Evolutionary conservation across 1,284 basidiomycete genomes (phyloP), one percentile per base, ranked within the genome.

Genomic region (Melanopsichium pennsylvanicum): DNA sequence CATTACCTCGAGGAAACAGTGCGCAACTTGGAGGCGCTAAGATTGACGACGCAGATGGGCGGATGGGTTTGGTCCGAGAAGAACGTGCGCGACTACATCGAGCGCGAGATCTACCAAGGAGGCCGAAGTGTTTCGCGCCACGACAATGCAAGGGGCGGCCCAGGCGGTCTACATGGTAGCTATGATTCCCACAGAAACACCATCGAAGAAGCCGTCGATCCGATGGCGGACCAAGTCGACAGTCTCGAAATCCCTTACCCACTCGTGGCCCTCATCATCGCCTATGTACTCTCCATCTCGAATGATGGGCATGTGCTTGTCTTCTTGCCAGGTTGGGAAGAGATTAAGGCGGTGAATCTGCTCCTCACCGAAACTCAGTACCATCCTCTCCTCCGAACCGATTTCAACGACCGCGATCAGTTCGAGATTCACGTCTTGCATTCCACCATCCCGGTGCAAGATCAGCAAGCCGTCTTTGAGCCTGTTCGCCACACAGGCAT

Each of bases 291-390:
- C 26, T 84, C 86, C 45, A 86, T 85, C 41, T 90, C 92, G 0
- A 84, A 88, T 26, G 90, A 91, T 27, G 93, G 93, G 1, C 93
- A 97, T 76, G 90, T 95, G 32, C 86, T 96, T 36, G 92, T 95
- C 23, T 97, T 97, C 84, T 81, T 94, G 22, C 90, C 92, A 11
- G 92, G 92, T 11, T 92, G 90, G 90, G 93, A 96, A 40, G 94
- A 97, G 78, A 97, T 97, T 61, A 86, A 86, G 67, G 84, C 86
- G n/a, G 87, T 93, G 23, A 88, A 92, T 70, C 86, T 87, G 57
- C 84, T 87, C 33, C 84, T 97, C 13, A 79, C 85, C 45, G 85
- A 87, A 25, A 67, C 70, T 2, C 68, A 79, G 5, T 75, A 80
- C 15, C 81, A 75, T 32, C 86, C 87, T 2, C 84, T 88, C 13